Evolutionary conservation across 768 basidiomycete species (phyloP).

Genomic region (Phanerochaete carnosa): DNA sequence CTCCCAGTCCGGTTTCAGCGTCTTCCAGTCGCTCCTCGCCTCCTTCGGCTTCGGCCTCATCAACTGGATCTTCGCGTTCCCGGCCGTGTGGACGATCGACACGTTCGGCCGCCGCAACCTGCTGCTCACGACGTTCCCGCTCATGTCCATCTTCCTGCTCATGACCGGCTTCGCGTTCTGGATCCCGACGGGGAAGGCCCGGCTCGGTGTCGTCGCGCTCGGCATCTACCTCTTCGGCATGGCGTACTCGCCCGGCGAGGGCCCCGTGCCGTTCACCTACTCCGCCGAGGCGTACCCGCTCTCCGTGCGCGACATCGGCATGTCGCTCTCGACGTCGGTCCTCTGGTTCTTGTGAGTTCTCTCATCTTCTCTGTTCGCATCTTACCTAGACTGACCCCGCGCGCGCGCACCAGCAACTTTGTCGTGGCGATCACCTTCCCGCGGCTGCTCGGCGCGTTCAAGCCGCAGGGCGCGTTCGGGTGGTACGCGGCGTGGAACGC

Average conservation of each 20-base stretch:
- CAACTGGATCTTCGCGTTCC: conserved; percentile 41
- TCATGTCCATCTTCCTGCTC: conserved; percentile 49
- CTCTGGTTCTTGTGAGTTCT: conserved; percentile 42
- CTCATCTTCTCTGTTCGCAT: conserved; percentile 18
- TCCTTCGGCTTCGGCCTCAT: conserved; percentile 56
- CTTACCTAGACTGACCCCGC: conserved; percentile 34
- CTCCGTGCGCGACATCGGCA: conserved; percentile 75
- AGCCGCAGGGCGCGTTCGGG: conserved; percentile 68
- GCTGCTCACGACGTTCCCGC: conserved; percentile 51
- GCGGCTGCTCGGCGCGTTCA: conserved; percentile 57
- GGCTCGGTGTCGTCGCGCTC: conserved; percentile 45
- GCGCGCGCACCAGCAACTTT: conserved; percentile 41
- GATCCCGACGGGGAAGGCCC: conserved; percentile 37
- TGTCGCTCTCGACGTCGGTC: conserved; percentile 66
- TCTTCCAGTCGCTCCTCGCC: conserved; percentile 55
- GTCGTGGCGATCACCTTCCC: conserved; percentile 72
- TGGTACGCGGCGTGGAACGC: conserved; percentile 69
- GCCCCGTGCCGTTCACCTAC: conserved; percentile 88
- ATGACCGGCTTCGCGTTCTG: conserved; percentile 50
- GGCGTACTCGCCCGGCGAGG: conserved; percentile 84
- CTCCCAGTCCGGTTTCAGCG: conserved; percentile 48
- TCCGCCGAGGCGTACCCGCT: conserved; percentile 92
- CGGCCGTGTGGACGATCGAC: conserved; percentile 53
- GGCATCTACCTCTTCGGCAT: conserved; percentile 58
- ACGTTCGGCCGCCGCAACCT: conserved; percentile 62